A percentile compares a stretch with the other conserved stretches of the same genome.
phyloP scores from a whole-genome alignment of 306 rosid species.

The Argentina anserina region DNA sequence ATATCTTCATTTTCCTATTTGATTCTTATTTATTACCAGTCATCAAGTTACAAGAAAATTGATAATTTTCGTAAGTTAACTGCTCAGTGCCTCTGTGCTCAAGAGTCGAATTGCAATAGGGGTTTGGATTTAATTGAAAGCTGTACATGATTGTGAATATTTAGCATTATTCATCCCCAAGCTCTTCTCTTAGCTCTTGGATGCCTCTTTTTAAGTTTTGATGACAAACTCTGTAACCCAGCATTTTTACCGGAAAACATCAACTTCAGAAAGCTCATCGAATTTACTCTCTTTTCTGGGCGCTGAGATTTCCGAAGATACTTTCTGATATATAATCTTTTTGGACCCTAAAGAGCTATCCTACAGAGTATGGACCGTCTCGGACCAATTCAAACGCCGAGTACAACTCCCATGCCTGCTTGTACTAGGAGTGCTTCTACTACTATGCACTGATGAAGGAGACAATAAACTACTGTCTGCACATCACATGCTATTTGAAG shows the following conservation, averaged over 20 bases:
- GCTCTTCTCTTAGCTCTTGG: not conserved
- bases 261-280: not conserved
- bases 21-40: not conserved
- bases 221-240: not conserved
- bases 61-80: too few species aligned
- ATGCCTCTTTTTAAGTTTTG: not conserved
- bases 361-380: not conserved
- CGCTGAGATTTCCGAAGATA: not conserved
- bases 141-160: not conserved
- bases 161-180: too few species aligned
- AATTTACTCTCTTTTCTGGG: not conserved
- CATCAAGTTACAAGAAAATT: not conserved
- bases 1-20: not conserved
- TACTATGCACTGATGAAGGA: not conserved
- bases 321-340: not conserved
- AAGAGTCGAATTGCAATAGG: not conserved
- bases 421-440: too few species aligned
- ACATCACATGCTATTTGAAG: not conserved
- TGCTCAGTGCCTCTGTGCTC: not conserved
- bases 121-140: not conserved
- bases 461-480: not conserved
- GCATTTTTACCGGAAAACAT: not conserved
- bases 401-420: not conserved
- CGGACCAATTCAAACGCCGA: not conserved
- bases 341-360: not conserved